Base-by-base conservation (phyloP, 2,329 filamentous ascomycete genomes). In the Phialemoniopsis sp. region DNA sequence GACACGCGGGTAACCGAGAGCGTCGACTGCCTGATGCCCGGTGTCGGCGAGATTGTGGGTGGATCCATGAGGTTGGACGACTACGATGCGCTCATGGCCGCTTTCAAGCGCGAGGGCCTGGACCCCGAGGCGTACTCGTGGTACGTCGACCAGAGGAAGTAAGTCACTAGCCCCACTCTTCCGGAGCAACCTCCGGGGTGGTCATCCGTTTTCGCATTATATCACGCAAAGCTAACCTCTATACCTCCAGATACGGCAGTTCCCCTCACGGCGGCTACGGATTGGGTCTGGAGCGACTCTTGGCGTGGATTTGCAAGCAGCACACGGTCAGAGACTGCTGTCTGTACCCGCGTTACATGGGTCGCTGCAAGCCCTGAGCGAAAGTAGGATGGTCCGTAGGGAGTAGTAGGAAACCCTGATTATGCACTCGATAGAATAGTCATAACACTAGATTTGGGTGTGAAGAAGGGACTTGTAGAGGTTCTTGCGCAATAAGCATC, bases 121-220 rank as follows among this genome's bases (percentile, higher is more conserved):
- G 81, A 87, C 53, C 80, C 89, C 15, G 78, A 78, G 52, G 82
- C 85, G 34, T 97, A 97, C 70, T 97, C 94, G 76, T 98, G 93
- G 93, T 98, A 97, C 71, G 94, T 89, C 26, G 93, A 96, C 68
- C 89, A 95, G 78, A 77, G 90, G 60, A 95, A 93, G 87, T 90
- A 67, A 73, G 84, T 80, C 45, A 16, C 32, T 34, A 9, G 30
- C 14, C 35, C 33, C 28, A 34, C 10, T 36, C 26, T 14, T 14
- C n/a, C 13, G 31, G 4, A 3, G 10, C 8, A 15, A 32, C 7
- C n/a, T 32, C n/a, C 13, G n/a, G 7, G 8, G n/a, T 32, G 8
- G 30, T 8, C 8, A 13, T 8, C 13, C 13, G 16, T 31, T 15
- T 13, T 4, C 13, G 29, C 13, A 31, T 33, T n/a, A 16, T 15